Evolutionary conservation across 2,329 filamentous ascomycete species (phyloP).

Genomic region (Claviceps sp.): DNA sequence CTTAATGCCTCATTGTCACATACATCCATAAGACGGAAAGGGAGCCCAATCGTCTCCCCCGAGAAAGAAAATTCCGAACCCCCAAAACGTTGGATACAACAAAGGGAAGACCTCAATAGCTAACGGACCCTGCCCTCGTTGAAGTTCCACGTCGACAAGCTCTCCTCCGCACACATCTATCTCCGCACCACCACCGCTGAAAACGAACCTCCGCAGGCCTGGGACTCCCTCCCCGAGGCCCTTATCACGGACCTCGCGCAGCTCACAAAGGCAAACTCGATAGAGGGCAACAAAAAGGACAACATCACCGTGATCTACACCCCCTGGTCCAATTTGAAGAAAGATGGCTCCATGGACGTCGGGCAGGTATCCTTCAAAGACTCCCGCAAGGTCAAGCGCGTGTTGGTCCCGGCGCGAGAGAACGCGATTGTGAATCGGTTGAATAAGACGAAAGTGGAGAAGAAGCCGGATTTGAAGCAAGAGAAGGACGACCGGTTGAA

Average conservation of each 20-base stretch:
- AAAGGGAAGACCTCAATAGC: neutral
- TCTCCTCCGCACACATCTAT: slow-evolving; percentile 94
- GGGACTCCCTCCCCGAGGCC: slow-evolving; percentile 66
- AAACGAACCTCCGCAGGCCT: slow-evolving; percentile 37
- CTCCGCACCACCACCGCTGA: slow-evolving; percentile 55
- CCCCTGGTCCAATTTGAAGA: slow-evolving; percentile 91
- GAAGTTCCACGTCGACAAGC: slow-evolving; percentile 93
- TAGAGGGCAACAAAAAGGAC: slow-evolving; percentile 98
- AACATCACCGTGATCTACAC: slow-evolving; percentile 96
- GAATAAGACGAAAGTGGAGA: slow-evolving; percentile 90
- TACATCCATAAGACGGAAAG: too few species aligned
- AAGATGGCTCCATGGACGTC: slow-evolving; percentile 88
- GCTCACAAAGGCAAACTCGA: slow-evolving; percentile 96
- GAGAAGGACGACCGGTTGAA: slow-evolving; percentile 68
- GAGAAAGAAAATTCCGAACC: too few species aligned
- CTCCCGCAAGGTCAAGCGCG: slow-evolving; percentile 66
- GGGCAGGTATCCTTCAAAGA: slow-evolving; percentile 95
- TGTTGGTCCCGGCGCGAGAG: slow-evolving; percentile 67
- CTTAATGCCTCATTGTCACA: too few species aligned
- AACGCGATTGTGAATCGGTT: slow-evolving; percentile 93
- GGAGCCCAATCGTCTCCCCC: too few species aligned
- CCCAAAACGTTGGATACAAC: neutral
- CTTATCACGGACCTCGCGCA: slow-evolving; percentile 85
- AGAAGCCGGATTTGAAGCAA: slow-evolving; percentile 66
- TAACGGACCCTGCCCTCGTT: neutral